phyloP scores from a whole-genome alignment of 768 basidiomycete species.

The Collybia sordida region DNA sequence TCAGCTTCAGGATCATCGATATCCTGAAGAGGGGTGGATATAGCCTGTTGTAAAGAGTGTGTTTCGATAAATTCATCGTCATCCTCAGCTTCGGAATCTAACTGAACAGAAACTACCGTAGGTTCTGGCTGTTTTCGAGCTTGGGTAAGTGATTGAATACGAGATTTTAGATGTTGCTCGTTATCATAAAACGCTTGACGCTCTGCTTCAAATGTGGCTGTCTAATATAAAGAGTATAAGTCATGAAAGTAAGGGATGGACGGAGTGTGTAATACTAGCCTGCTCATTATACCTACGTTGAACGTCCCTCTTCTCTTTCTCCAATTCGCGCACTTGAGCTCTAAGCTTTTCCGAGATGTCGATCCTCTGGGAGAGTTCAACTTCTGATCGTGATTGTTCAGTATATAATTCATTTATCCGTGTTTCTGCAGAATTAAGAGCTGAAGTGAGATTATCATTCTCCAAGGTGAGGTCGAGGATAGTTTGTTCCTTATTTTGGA shows the following conservation, averaged over 20 bases:
- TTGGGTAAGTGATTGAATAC: slow-evolving; percentile 78
- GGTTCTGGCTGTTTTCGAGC: slow-evolving; percentile 56
- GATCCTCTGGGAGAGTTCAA: slow-evolving; percentile 77
- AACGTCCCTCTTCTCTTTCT: slow-evolving; percentile 84
- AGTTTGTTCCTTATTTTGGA: slow-evolving; percentile 78
- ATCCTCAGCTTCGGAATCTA: slow-evolving; percentile 40
- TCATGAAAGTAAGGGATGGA: slow-evolving; percentile 9
- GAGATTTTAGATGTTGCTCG: slow-evolving; percentile 90
- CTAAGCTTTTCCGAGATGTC: slow-evolving; percentile 84
- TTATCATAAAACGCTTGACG: slow-evolving; percentile 92
- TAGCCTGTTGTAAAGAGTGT: slow-evolving; percentile 10
- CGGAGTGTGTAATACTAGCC: slow-evolving; percentile 38
- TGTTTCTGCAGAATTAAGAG: slow-evolving; percentile 68
- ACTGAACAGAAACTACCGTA: slow-evolving; percentile 29
- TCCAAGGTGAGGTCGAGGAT: slow-evolving; percentile 61
- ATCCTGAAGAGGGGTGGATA: slow-evolving; percentile 38
- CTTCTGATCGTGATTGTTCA: slow-evolving; percentile 80
- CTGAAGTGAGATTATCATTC: slow-evolving; percentile 61
- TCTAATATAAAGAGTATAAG: slow-evolving; percentile 40
- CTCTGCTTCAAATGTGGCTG: slow-evolving; percentile 87
- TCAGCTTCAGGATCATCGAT: slow-evolving; percentile 68
- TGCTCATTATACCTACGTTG: slow-evolving; percentile 88
- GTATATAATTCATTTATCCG: slow-evolving; percentile 77
- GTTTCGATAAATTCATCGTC: slow-evolving; percentile 33
- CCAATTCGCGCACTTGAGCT: slow-evolving; percentile 77